These are phyloP conservation scores for Panicum hallii DNA, from an alignment of 202 grass and related monocot genomes.

Conservation along the genomic window DNA sequence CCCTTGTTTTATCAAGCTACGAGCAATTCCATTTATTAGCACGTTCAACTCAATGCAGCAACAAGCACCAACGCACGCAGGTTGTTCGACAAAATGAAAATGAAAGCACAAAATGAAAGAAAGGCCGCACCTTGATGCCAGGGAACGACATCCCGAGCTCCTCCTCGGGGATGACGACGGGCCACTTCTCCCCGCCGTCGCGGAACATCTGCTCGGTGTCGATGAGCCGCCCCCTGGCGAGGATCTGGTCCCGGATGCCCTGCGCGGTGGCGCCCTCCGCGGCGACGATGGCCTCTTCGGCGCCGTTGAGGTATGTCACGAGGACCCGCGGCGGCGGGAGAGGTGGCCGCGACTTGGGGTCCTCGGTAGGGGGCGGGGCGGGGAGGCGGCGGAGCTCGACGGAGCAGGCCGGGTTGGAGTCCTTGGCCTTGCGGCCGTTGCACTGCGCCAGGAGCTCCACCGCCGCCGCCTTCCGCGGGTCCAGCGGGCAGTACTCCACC, in stretches of 20 bases:
- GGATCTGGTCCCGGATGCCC: constrained; percentile 77
- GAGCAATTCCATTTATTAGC: not conserved
- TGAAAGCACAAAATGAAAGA: not conserved
- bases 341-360: constrained; percentile 28
- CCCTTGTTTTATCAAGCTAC: no score
- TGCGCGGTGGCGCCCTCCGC: constrained; percentile 68
- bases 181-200: constrained; percentile 81
- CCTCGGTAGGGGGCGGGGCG: constrained; percentile 36
- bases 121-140: constrained; percentile 66
- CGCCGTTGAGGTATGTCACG: constrained; percentile 85
- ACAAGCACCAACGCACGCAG: not conserved
- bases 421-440: constrained; percentile 93
- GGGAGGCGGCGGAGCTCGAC: constrained; percentile 91
- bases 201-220: constrained; percentile 95
- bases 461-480: constrained; percentile 84
- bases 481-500: constrained; percentile 84
- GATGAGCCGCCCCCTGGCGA: constrained; percentile 67
- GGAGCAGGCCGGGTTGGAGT: constrained; percentile 89
- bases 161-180: constrained; percentile 78
- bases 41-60: not conserved
- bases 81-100: constrained; percentile 48
- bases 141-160: constrained; percentile 80
- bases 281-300: constrained; percentile 72
- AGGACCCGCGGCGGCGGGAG: constrained; percentile 60
- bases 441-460: constrained; percentile 96